These are phyloP conservation scores for Arachis monticola DNA, from an alignment of 331 rosid genomes.

Conservation along the genomic window DNA sequence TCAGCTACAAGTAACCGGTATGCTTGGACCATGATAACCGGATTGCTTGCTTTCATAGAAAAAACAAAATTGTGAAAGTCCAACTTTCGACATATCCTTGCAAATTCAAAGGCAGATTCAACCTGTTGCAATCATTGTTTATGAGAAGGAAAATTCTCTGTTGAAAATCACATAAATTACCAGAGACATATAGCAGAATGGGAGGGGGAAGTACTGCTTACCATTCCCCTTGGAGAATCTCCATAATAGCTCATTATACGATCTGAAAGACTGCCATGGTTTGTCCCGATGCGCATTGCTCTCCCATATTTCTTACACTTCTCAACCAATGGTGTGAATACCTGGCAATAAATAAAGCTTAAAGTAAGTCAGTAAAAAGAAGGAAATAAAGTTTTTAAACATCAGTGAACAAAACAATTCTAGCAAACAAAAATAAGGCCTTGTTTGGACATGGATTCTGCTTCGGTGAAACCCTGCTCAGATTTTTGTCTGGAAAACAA, in stretches of 20 bases:
- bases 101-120: slow-evolving; percentile 99
- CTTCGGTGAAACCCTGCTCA: not conserved
- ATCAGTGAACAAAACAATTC: slow-evolving; percentile 1
- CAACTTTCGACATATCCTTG: slow-evolving; percentile 93
- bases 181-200: slow-evolving; percentile 27
- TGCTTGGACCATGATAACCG: slow-evolving; percentile 98
- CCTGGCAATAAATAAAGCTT: slow-evolving; percentile 49
- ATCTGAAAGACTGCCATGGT: slow-evolving; percentile 99
- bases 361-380: slow-evolving; percentile 26
- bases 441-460: slow-evolving; percentile 11
- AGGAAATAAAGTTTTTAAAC: not conserved
- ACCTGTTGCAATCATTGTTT: slow-evolving; percentile 62
- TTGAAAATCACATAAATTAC: slow-evolving; percentile 28
- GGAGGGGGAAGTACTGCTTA: slow-evolving; percentile 41
- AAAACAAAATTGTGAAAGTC: slow-evolving; percentile 93
- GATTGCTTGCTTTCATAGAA: slow-evolving; percentile 99
- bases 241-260: slow-evolving; percentile 99
- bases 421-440: slow-evolving; percentile 9
- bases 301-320: slow-evolving; percentile 98
- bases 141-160: slow-evolving; percentile 28
- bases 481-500: not conserved
- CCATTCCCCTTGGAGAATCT: slow-evolving; percentile 99
- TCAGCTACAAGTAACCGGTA: slow-evolving; percentile 94
- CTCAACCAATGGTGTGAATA: slow-evolving; percentile 93
- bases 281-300: slow-evolving; percentile 99